These are phyloP conservation scores for Sporothrix sp. DNA, from an alignment of 2,329 filamentous ascomycete genomes.

Conservation along the genomic window DNA sequence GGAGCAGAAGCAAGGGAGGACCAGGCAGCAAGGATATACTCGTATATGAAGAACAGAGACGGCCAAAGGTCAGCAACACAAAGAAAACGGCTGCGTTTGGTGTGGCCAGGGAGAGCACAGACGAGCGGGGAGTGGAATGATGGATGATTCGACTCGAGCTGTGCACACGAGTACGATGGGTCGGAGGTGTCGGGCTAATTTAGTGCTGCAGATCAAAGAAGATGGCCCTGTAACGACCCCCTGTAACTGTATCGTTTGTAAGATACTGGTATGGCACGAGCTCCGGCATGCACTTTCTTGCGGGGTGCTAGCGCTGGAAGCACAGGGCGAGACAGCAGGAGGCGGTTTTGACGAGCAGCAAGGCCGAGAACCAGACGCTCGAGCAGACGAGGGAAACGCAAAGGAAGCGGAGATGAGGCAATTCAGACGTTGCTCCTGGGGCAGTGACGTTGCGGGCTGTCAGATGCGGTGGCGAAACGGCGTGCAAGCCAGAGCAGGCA, in stretches of 20 bases:
- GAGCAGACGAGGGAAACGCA: no score
- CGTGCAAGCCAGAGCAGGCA: background rate
- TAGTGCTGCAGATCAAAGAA: slow-evolving; percentile 11
- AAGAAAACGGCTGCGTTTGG: no score
- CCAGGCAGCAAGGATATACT: no score
- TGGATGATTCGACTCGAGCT: slow-evolving; percentile 6
- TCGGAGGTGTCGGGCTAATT: slow-evolving; percentile 6
- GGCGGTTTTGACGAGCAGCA: no score
- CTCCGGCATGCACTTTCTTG: no score
- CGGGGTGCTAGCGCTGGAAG: slow-evolving; percentile 5
- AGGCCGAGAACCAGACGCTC: no score
- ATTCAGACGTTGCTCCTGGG: background rate
- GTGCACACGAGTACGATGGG: no score
- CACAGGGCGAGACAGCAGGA: background rate
- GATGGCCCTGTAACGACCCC: background rate
- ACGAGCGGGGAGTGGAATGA: slow-evolving; percentile 10
- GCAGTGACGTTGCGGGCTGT: slow-evolving; percentile 2
- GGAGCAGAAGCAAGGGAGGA: slow-evolving; percentile 5
- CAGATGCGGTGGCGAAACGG: slow-evolving; percentile 3
- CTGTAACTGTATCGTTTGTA: background rate
- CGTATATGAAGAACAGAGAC: no score
- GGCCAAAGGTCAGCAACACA: no score
- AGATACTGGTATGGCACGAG: background rate
- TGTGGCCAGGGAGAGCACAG: no score
- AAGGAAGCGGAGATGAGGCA: slow-evolving; percentile 5